A percentile compares a stretch with the other conserved stretches of the same genome.
These are phyloP conservation scores for Solanum sitiens DNA, from an alignment of 257 asterid genomes.

Conservation along the genomic window DNA sequence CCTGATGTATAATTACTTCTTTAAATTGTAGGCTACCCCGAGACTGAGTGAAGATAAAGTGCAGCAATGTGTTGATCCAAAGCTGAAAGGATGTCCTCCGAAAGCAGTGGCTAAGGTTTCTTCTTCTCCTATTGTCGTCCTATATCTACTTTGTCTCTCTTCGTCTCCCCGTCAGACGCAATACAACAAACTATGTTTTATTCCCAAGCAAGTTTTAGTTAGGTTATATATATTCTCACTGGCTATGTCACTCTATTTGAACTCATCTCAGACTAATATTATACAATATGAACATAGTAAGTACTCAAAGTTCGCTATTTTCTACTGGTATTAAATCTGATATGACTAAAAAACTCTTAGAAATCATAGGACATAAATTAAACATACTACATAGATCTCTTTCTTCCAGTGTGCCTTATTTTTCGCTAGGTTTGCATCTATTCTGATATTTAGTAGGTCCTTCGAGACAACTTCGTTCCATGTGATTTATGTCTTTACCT, in stretches of 20 bases:
- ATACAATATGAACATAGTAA: background rate
- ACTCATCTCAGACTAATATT: background rate
- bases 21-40: constrained; percentile 15
- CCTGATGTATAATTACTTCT: background rate
- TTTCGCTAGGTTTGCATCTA: background rate
- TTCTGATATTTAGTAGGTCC: background rate
- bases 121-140: background rate
- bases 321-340: background rate
- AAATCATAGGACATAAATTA: background rate
- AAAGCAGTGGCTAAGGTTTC: constrained; percentile 13
- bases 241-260: background rate
- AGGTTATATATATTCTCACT: background rate
- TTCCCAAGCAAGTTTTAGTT: background rate
- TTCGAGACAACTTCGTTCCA: background rate
- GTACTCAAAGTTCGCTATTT: background rate
- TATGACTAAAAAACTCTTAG: background rate
- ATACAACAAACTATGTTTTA: background rate
- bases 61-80: constrained; percentile 29
- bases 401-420: background rate
- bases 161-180: no score
- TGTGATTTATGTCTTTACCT: background rate
- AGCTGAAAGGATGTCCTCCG: constrained; percentile 12
- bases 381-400: background rate
- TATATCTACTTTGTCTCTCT: background rate
- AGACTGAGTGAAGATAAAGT: constrained; percentile 34